Conservation (phyloP, 352 stramenopile species). For the Phytopythium chamaehyphon region DNA sequence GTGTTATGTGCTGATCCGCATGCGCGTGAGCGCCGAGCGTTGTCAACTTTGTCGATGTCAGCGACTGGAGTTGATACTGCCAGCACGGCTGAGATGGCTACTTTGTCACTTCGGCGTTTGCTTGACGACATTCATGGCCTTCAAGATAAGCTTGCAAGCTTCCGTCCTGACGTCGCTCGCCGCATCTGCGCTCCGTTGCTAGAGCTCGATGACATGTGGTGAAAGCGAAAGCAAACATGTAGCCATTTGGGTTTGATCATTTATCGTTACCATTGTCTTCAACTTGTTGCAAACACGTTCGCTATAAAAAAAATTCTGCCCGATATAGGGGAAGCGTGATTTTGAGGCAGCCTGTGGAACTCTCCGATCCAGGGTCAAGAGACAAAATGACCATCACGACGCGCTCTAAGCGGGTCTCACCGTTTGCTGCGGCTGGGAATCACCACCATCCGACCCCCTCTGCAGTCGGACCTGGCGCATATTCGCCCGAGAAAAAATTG, state of each 20-base stretch:
- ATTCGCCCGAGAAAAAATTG: slow-evolving; percentile 41
- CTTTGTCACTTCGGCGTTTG: slow-evolving; percentile 39
- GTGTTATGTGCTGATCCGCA: slow-evolving; percentile 56
- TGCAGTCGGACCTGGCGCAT: slow-evolving; percentile 60
- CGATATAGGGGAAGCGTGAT: too few species aligned
- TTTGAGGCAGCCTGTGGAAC: too few species aligned
- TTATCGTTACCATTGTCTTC: too few species aligned
- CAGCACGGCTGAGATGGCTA: slow-evolving; percentile 6
- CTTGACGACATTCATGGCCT: slow-evolving; percentile 39
- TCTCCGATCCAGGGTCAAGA: neutral
- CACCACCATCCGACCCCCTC: slow-evolving; percentile 31
- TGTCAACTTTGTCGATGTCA: slow-evolving; percentile 1
- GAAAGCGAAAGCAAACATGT: neutral
- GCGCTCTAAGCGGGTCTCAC: slow-evolving; percentile 65
- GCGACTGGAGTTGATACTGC: neutral
- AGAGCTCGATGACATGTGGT: slow-evolving; percentile 20
- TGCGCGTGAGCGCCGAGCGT: slow-evolving; percentile 5
- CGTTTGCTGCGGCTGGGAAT: slow-evolving; percentile 27
- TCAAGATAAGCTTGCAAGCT: slow-evolving; percentile 41
- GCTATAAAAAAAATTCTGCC: slow-evolving; percentile 3
- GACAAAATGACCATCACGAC: slow-evolving; percentile 71
- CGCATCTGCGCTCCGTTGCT: slow-evolving; percentile 38
- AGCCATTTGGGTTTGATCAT: slow-evolving; percentile 6
- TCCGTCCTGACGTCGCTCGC: slow-evolving; percentile 51
- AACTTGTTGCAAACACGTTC: too few species aligned